phyloP scores from a whole-genome alignment of 306 rosid species.

The Vigna trinervia region DNA sequence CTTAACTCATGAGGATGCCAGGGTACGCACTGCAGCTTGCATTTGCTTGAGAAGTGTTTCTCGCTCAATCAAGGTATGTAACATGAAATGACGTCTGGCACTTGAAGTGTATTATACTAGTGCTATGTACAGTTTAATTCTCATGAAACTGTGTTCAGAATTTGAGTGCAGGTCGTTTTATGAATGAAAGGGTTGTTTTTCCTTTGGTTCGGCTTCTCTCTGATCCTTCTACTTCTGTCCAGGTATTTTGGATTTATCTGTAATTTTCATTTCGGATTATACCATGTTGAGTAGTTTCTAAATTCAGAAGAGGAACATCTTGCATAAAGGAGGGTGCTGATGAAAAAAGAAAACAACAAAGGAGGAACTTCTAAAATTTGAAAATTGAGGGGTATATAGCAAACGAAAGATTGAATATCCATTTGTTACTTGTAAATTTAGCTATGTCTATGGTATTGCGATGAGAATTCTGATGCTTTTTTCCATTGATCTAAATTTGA shows the following conservation, averaged over 20 bases:
- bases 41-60: conserved; percentile 86
- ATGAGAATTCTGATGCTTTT: conserved; percentile 31
- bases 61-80: conserved; percentile 88
- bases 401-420: background rate
- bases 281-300: conserved; percentile 16
- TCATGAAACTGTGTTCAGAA: conserved; percentile 70
- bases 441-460: background rate
- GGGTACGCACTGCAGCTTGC: conserved; percentile 87
- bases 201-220: conserved; percentile 86
- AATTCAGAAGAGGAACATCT: background rate
- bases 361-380: background rate
- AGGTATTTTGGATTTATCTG: conserved; percentile 58
- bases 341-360: background rate
- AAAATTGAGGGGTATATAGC: background rate
- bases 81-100: conserved; percentile 33
- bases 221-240: conserved; percentile 76
- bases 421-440: background rate
- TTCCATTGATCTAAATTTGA: conserved; percentile 10
- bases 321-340: background rate
- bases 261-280: conserved; percentile 31
- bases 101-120: conserved; percentile 37
- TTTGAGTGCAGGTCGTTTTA: conserved; percentile 90
- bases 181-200: conserved; percentile 74
- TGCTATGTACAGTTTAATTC: conserved; percentile 33
- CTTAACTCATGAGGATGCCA: conserved; percentile 69